Evolutionary conservation across 2,329 filamentous ascomycete genomes (phyloP).

Genomic region (Coniella vitis): DNA sequence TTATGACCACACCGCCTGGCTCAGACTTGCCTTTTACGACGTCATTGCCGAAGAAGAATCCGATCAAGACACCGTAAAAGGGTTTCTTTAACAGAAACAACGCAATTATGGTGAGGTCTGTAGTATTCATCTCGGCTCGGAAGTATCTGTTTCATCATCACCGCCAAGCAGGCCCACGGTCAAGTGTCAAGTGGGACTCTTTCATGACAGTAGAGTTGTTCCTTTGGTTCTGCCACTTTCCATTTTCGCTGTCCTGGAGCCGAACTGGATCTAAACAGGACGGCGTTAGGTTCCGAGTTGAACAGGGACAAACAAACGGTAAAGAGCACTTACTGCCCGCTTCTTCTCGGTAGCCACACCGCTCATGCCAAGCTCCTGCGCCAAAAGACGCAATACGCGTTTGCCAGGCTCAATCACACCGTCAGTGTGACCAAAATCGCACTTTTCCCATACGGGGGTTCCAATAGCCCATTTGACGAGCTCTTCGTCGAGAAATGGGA

Average conservation of each 20-base stretch:
- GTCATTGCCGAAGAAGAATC: conserved; percentile 25
- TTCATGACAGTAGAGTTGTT: conserved; percentile 51
- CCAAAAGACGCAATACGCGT: conserved; percentile 69
- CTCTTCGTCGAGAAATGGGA: conserved; percentile 83
- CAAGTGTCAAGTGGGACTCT: no score
- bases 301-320: no score
- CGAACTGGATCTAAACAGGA: conserved; percentile 64
- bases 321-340: conserved; percentile 57
- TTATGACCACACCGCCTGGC: conserved; percentile 18
- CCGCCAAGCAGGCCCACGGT: conserved; percentile 31
- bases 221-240: conserved; percentile 63
- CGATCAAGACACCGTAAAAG: conserved; percentile 24
- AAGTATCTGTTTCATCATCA: conserved; percentile 75
- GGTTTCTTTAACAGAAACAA: conserved; percentile 44
- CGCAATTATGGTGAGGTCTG: conserved; percentile 28
- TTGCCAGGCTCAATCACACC: conserved; percentile 67
- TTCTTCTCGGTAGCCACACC: conserved; percentile 82
- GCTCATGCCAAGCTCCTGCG: conserved; percentile 64
- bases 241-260: conserved; percentile 77
- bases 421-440: conserved; percentile 62
- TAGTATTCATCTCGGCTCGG: conserved; percentile 42
- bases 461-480: conserved; percentile 76
- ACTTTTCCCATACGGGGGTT: conserved; percentile 75
- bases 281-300: neutral
- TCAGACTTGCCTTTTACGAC: conserved; percentile 33